Evolutionary conservation across 768 basidiomycete species (phyloP), one percentile per base, ranked within the genome.

Genomic region (Lactarius deliciosus): DNA sequence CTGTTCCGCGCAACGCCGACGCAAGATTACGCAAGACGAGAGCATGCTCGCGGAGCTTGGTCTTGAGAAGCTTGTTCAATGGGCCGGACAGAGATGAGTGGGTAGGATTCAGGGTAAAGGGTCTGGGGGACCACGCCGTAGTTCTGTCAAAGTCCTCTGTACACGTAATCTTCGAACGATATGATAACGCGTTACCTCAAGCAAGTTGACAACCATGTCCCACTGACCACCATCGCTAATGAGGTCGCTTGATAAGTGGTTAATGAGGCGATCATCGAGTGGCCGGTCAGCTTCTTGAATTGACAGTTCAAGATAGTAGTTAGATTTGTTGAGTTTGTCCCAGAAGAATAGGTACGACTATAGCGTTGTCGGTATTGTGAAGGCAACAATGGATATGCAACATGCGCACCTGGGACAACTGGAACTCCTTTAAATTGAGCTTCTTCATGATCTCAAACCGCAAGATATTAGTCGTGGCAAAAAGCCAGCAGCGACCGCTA

Each of bases 401-500:
- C 16, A 38, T 25, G 73, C 81, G 30, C 54, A 86, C 90, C 81
- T 96, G 96, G 15, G 92, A 94, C 22, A 96, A 85, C 78, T 98
- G 87, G 78, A 98, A 96, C 50, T 96, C 92, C 66, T 85, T 87
- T 50, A 98, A 79, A 73, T 90, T 91, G 69, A 94, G 83, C 72
- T 86, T 86, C 82, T 90, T 90, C 86, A 93, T 91, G 70, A 95
- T 81, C 60, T 87, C 84, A 77, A 92, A 91, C 53, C 95, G 82
- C 66, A 94, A 80, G 30, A 94, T 84, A 76, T 94, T 93, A 68
- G 93, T 95, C 8, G 92, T 91, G 2, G 95, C 92, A 75, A 98
- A 98, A 9, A 97, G 81, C 96, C 96, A 98, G 80, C 96, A 98
- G 57, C 96, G 81, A 0, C 96, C 96, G 64, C 89, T 91, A 74